These are phyloP conservation scores for Paspalum vaginatum DNA, from an alignment of 176 grass and related monocot species.

Conservation along the genomic window DNA sequence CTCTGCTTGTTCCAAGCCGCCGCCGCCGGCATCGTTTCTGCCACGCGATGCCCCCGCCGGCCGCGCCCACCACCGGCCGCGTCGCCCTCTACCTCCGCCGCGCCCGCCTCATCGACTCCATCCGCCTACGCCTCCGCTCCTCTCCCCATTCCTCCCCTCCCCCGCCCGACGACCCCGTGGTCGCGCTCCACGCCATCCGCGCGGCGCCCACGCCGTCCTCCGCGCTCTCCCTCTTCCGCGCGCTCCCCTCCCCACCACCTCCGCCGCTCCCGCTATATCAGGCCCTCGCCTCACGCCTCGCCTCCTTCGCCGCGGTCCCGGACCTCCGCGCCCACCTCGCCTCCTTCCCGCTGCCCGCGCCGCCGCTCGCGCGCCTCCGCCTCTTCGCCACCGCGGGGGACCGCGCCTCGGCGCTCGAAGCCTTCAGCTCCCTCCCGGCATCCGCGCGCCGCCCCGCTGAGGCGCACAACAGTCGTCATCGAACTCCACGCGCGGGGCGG, in stretches of 20 bases:
- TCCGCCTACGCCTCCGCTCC: conserved; percentile 46
- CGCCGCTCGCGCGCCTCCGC: conserved; percentile 56
- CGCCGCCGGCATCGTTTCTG: background rate
- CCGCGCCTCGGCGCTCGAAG: conserved; percentile 36
- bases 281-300: conserved; percentile 51
- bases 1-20: background rate
- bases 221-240: conserved; percentile 38
- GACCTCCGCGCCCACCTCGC: conserved; percentile 48
- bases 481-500: conserved; percentile 42
- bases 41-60: conserved; percentile 34
- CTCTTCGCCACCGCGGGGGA: conserved; percentile 58
- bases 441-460: conserved; percentile 43
- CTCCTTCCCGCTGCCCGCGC: conserved; percentile 49
- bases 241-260: conserved; percentile 35
- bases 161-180: conserved; percentile 40
- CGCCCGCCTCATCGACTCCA: conserved; percentile 60
- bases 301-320: conserved; percentile 34
- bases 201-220: conserved; percentile 42
- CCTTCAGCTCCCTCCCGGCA: conserved; percentile 52
- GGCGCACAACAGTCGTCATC: conserved; percentile 65
- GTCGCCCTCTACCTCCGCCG: conserved; percentile 69
- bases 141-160: background rate
- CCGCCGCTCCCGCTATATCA: conserved; percentile 48
- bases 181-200: conserved; percentile 52
- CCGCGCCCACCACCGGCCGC: background rate